Evolutionary conservation across 2,329 filamentous ascomycete genomes (phyloP).

Genomic region (Domatiomyces globalis): DNA sequence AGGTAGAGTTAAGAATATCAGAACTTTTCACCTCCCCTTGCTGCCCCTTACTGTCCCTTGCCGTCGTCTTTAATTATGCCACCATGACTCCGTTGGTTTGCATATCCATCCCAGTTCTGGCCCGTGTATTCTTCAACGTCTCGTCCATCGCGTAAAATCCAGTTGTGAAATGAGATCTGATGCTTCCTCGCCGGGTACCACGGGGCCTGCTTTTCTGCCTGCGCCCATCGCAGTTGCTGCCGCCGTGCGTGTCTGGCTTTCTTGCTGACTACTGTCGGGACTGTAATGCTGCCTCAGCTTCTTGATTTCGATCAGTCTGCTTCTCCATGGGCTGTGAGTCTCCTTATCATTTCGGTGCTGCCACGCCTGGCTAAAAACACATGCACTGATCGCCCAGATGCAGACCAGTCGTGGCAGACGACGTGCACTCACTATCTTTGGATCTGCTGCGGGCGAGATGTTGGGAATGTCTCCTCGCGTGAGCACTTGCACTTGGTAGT

Average conservation of each 20-base stretch:
- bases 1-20: neutral
- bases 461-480: conserved; percentile 80
- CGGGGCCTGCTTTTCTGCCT: neutral
- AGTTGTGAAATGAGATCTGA: neutral
- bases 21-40: neutral
- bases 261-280: neutral
- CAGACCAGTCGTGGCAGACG: conserved; percentile 76
- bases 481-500: conserved; percentile 82
- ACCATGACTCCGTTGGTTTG: too few relatives aligned
- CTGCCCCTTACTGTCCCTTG: too few relatives aligned
- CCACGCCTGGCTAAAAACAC: conserved; percentile 89
- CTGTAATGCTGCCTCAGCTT: conserved; percentile 49
- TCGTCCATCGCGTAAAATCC: neutral
- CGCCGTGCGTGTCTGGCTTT: neutral
- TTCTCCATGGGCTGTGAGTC: conserved; percentile 79
- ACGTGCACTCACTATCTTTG: conserved; percentile 73
- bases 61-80: too few relatives aligned
- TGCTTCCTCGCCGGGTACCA: neutral
- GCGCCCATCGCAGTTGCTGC: too few relatives aligned
- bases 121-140: neutral
- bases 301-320: conserved; percentile 71
- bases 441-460: conserved; percentile 75
- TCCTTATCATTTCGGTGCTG: conserved; percentile 48
- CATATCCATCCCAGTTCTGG: too few relatives aligned
- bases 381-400: conserved; percentile 80